Conservation (phyloP, 129 eudicot genomes). For the Tagetes erecta region DNA sequence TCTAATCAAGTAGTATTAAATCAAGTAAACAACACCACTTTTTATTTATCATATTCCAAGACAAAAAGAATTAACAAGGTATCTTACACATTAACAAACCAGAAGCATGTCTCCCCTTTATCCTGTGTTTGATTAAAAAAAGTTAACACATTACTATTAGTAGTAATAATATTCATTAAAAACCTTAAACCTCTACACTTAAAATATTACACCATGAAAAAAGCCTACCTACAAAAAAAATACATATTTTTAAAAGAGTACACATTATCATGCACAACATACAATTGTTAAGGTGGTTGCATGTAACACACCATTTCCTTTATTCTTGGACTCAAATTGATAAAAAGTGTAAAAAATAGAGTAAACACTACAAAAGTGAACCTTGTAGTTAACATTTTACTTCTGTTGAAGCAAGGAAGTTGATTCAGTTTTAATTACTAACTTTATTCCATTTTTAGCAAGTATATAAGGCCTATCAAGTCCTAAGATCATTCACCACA, state of each 20-base stretch:
- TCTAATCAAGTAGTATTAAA: no score
- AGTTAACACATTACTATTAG: background rate
- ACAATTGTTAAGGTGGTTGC: conserved; percentile 6
- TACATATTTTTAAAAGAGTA: background rate
- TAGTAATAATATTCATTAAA: background rate
- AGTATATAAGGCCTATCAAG: conserved; percentile 28
- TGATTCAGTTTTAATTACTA: conserved; percentile 35
- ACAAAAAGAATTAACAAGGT: conserved; percentile 25
- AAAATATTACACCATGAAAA: background rate
- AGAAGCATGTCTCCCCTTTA: conserved; percentile 17
- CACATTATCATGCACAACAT: conserved; percentile 5
- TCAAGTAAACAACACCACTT: no score
- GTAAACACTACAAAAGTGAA: conserved; percentile 40
- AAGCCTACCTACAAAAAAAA: background rate
- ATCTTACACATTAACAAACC: conserved; percentile 1
- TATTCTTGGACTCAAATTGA: conserved; percentile 38
- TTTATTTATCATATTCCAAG: conserved; percentile 20
- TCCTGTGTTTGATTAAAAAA: background rate
- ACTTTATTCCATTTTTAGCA: conserved; percentile 46
- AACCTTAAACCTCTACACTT: background rate
- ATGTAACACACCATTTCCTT: conserved; percentile 20
- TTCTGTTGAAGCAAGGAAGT: conserved; percentile 59
- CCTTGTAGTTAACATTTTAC: conserved; percentile 38
- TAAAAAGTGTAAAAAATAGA: conserved; percentile 34
- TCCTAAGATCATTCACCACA: conserved; percentile 10